phyloP scores from a whole-genome alignment of 805 yeast genomes.

The Pichia heedii region DNA sequence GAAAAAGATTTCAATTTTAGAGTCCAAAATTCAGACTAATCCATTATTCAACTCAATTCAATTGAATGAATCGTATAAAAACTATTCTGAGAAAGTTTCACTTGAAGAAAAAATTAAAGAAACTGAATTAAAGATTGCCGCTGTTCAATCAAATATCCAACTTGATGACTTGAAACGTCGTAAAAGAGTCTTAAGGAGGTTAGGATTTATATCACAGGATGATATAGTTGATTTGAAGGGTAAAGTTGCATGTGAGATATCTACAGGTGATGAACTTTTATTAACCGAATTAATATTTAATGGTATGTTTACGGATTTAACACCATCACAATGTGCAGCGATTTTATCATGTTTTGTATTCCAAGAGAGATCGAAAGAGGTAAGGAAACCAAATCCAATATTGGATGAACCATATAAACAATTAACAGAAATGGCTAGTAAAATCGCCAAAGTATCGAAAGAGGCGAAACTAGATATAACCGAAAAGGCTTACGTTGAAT shows the following conservation, averaged over 20 bases:
- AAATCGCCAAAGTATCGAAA: slow-evolving; percentile 79
- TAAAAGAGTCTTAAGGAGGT: slow-evolving; percentile 83
- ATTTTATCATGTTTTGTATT: slow-evolving; percentile 90
- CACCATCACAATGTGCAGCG: slow-evolving; percentile 88
- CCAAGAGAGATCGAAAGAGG: slow-evolving; percentile 89
- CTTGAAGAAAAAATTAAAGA: slow-evolving; percentile 50
- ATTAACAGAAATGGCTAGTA: slow-evolving; percentile 83
- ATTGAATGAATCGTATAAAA: slow-evolving; percentile 51
- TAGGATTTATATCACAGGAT: slow-evolving; percentile 77
- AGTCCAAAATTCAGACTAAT: slow-evolving; percentile 60
- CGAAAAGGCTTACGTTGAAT: slow-evolving; percentile 87
- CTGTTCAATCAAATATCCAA: slow-evolving; percentile 88
- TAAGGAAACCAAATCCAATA: slow-evolving; percentile 79
- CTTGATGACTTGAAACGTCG: slow-evolving; percentile 89
- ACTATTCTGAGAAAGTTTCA: slow-evolving; percentile 57
- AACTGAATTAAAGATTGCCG: slow-evolving; percentile 56
- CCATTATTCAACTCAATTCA: slow-evolving; percentile 57
- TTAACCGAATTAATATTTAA: slow-evolving; percentile 90
- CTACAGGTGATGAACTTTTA: slow-evolving; percentile 79
- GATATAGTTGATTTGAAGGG: slow-evolving; percentile 96
- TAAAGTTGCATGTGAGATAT: slow-evolving; percentile 83
- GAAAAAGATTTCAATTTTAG: slow-evolving; percentile 75
- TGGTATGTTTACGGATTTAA: slow-evolving; percentile 85
- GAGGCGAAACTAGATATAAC: slow-evolving; percentile 86
- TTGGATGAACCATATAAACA: slow-evolving; percentile 86